phyloP scores from a whole-genome alignment of 805 yeast genomes.

The Kazachstania psychrophila region DNA sequence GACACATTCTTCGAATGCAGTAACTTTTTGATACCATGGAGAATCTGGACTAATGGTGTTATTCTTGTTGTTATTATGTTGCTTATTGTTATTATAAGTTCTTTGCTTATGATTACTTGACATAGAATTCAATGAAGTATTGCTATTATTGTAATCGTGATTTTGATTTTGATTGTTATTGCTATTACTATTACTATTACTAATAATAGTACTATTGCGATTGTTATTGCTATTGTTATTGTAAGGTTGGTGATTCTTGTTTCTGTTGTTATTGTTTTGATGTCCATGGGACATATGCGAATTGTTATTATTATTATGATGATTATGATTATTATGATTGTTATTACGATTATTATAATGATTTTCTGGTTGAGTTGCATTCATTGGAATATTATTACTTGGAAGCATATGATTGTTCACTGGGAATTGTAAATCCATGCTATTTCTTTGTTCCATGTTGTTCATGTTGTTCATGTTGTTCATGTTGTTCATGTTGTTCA shows the following conservation, averaged over 20 bases:
- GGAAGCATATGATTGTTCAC: not conserved
- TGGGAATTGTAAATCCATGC: too few relatives aligned
- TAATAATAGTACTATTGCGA: constrained; percentile 2
- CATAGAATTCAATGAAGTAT: not conserved
- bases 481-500: too few relatives aligned
- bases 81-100: constrained; percentile 3
- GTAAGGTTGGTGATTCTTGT: constrained; percentile 7
- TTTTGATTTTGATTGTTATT: constrained; percentile 3
- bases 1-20: constrained; percentile 45
- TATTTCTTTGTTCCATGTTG: too few relatives aligned
- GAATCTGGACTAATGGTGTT: constrained; percentile 28
- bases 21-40: constrained; percentile 42
- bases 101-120: constrained; percentile 1
- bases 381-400: constrained; percentile 2
- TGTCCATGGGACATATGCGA: constrained; percentile 7
- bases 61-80: constrained; percentile 7
- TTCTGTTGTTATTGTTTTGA: constrained; percentile 3
- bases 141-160: constrained; percentile 4
- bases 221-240: constrained; percentile 3
- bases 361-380: not conserved
- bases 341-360: constrained; percentile 2
- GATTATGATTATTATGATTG: not conserved
- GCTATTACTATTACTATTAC: constrained; percentile 1
- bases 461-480: too few relatives aligned
- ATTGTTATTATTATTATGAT: constrained; percentile 5